phyloP scores from a whole-genome alignment of 345 rosid genomes.

The Microthlaspi erraticum region DNA sequence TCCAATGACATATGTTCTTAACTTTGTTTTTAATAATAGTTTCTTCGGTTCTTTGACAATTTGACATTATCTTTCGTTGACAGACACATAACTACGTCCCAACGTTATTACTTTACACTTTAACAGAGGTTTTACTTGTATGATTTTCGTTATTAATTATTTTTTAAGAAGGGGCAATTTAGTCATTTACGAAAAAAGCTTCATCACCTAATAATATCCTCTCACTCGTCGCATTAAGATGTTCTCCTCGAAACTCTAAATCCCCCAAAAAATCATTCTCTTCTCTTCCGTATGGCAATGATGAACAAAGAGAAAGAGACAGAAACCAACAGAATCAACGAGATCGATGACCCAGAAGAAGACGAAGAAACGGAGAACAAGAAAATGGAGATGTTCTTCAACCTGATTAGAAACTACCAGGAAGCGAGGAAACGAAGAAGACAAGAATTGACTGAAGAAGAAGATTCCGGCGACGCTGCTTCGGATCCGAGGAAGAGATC shows the following conservation, averaged over 20 bases:
- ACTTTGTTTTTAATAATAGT: no score
- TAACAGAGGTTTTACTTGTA: no score
- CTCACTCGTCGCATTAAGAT: not conserved
- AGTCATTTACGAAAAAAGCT: slow-evolving; percentile 6
- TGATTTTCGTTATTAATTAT: no score
- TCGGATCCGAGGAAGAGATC: slow-evolving; percentile 25
- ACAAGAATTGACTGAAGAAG: slow-evolving; percentile 29
- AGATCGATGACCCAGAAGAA: slow-evolving; percentile 24
- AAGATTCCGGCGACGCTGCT: slow-evolving; percentile 35
- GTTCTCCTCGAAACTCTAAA: slow-evolving; percentile 4
- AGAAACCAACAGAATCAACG: slow-evolving; percentile 34
- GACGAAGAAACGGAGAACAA: slow-evolving; percentile 37
- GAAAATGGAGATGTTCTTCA: slow-evolving; percentile 46
- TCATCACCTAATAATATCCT: slow-evolving; percentile 22
- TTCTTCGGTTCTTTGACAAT: no score
- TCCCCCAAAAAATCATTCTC: not conserved
- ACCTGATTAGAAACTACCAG: slow-evolving; percentile 39
- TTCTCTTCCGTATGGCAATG: not conserved
- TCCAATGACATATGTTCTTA: no score
- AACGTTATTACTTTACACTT: no score
- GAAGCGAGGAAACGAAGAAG: slow-evolving; percentile 40
- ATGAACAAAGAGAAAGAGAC: slow-evolving; percentile 26
- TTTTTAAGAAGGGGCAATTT: not conserved
- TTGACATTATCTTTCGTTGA: no score
- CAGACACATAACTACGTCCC: no score